Evolutionary conservation across 257 asterid genomes (phyloP).

Genomic region (Petunia secreta): DNA sequence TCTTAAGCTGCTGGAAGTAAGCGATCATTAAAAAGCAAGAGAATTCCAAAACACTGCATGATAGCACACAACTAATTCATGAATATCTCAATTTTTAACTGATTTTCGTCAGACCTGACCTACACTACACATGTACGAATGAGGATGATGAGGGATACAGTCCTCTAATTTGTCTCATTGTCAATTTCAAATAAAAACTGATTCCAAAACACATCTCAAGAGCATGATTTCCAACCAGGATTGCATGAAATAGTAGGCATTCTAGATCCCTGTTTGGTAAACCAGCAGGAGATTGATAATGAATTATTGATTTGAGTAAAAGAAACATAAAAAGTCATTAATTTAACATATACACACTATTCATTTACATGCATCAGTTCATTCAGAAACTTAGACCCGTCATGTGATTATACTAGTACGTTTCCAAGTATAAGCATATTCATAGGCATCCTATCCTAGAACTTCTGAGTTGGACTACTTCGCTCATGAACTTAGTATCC

Average conservation of each 20-base stretch:
- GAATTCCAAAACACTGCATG: background rate
- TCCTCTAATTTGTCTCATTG: background rate
- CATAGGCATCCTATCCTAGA: background rate
- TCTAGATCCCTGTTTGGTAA: background rate
- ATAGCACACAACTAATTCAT: constrained; percentile 11
- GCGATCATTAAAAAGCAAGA: background rate
- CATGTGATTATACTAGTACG: background rate
- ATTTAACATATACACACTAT: background rate
- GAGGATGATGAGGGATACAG: background rate
- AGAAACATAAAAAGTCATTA: background rate
- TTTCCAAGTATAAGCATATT: background rate
- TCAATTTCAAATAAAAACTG: background rate
- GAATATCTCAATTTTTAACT: background rate
- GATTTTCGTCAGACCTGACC: background rate
- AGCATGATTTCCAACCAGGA: constrained; percentile 16
- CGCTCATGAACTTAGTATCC: background rate
- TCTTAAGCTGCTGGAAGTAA: background rate
- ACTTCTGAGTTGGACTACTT: background rate
- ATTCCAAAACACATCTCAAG: background rate
- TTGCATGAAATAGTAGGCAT: background rate
- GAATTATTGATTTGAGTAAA: background rate
- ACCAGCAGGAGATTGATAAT: background rate
- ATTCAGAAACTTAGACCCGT: constrained; percentile 4
- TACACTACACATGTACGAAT: background rate
- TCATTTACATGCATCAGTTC: background rate